Percentiles rank a stretch among this genome's conserved stretches.
Conservation (phyloP, 2,329 filamentous ascomycete genomes). For the Phaeoacremonium minimum region DNA sequence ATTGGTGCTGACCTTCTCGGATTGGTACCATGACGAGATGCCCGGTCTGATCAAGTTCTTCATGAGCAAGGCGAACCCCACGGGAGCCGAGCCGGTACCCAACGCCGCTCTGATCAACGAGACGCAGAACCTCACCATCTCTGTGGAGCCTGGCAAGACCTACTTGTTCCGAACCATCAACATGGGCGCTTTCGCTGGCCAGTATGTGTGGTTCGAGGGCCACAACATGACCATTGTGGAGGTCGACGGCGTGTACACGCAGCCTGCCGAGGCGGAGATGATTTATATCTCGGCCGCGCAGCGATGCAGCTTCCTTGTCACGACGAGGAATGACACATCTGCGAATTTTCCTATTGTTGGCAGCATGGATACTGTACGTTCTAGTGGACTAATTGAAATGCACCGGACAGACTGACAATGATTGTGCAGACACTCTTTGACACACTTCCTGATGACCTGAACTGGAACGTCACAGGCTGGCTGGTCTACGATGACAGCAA, state of each 20-base stretch:
- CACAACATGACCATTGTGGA: constrained; percentile 68
- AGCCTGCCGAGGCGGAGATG: constrained; percentile 54
- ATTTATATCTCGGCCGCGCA: constrained; percentile 67
- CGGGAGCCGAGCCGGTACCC: constrained; percentile 62
- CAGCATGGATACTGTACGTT: constrained; percentile 54
- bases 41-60: constrained; percentile 39
- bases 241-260: constrained; percentile 67
- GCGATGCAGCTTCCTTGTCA: constrained; percentile 59
- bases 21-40: constrained; percentile 66
- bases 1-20: constrained; percentile 59
- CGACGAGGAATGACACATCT: constrained; percentile 55
- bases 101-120: constrained; percentile 70
- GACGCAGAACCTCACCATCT: constrained; percentile 53
- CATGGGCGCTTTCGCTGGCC: constrained; percentile 65
- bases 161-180: constrained; percentile 72
- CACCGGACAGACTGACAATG: too few relatives aligned
- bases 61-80: constrained; percentile 50
- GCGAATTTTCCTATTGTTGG: constrained; percentile 64
- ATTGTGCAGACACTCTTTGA: constrained; percentile 60
- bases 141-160: constrained; percentile 62
- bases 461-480: constrained; percentile 66
- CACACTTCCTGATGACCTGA: constrained; percentile 58
- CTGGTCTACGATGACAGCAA: constrained; percentile 50
- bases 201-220: constrained; percentile 64
- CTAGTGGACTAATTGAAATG: too few relatives aligned